Evolutionary conservation across 176 grass and related monocot species (phyloP), one percentile per base, ranked within the genome.

Genomic region (Cymbopogon citratus): DNA sequence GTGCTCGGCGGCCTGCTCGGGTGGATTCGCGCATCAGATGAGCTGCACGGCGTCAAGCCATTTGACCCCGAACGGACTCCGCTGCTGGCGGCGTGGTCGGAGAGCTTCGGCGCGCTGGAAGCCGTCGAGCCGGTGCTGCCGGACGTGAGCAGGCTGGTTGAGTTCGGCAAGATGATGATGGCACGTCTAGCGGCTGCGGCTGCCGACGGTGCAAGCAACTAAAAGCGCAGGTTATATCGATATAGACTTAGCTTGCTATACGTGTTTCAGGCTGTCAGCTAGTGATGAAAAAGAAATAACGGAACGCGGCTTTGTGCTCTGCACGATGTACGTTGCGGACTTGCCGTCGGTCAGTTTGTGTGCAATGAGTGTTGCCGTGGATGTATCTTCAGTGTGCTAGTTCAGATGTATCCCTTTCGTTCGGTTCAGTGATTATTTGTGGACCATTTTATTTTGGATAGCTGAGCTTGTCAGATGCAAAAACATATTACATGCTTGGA

Each of bases 31-130:
- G 39, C 62, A 0, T 4, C 25, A 6, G 81, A 85, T n/a, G 74
- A 10, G 18, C 33, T 87, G 16, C 9, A 26, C 0, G 76, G 69
- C 5, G 3, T 34, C 40, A 85, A 80, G 27, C 11, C 33, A 8
- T 81, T 90, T 1, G 85, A 93, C 27, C 48, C 83, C 13, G 46
- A 29, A 14, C 59, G 2, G 31, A 43, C 71, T 9, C 91, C 91
- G 66, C 82, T 90, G 2, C 75, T 93, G 5, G 87, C 74, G 2
- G 80, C 77, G 15, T 93, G 91, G 91, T 36, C 13, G 14, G 83
- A 90, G 16, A 24, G 46, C 28, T 90, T 90, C 48, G 61, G 56
- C 18, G 44, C 71, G 3, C 59, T 86, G 11, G 87, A 90, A 21
- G 73, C 27, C 10, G 84, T 78, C 29, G 31, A 71, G 28, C 9